Base-by-base conservation (phyloP, 2,329 filamentous ascomycete genomes). In the Magnaporthiopsis rhizophila region DNA sequence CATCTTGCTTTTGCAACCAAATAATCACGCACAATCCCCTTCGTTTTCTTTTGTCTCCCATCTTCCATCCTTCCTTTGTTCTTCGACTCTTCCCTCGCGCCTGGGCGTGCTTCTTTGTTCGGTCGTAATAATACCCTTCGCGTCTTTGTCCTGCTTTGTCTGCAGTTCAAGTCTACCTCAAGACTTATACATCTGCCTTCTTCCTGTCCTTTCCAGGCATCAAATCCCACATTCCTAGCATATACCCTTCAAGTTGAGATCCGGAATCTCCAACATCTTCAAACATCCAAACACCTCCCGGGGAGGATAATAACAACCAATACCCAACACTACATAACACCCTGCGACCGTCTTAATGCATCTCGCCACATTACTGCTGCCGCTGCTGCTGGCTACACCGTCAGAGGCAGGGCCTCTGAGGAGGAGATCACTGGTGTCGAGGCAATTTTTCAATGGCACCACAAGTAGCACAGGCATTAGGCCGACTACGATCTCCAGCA, bases 401-500 rank as follows among this genome's bases (percentile, higher is more conserved):
- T 45, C 61, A n/a, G 26, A 56, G 26, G 61, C 61, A 26, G 61
- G 61, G 1, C 61, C 53, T 53, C 45, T 53, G 45, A 53, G 45
- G 45, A n/a, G 45, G 45, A 53, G 45, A 24, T 21, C 18, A n/a
- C 18, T 53, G 45, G 21, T n/a, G 45, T 21, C 45, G 45, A 53
- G 45, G 4, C 45, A 53, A 4, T 53, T 53, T 53, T n/a, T 53
- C 45, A 53, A 53, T 11, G 45, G 45, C 45, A 53, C 45, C 18
- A 53, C 45, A 11, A 53, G 21, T 21, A 24, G 45, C 45, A 53
- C 45, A 1, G 21, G 45, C 13, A 53, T 24, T 21, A 1, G 3
- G 13, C 4, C 45, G 45, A n/a, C 45, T 18, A n/a, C 45, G 18
- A 24, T 21, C n/a, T 24, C 45, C 18, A 53, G 45, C 45, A 53